Conservation (phyloP, 192 early-diverging fungal genomes). For the Coemansia biformis region DNA sequence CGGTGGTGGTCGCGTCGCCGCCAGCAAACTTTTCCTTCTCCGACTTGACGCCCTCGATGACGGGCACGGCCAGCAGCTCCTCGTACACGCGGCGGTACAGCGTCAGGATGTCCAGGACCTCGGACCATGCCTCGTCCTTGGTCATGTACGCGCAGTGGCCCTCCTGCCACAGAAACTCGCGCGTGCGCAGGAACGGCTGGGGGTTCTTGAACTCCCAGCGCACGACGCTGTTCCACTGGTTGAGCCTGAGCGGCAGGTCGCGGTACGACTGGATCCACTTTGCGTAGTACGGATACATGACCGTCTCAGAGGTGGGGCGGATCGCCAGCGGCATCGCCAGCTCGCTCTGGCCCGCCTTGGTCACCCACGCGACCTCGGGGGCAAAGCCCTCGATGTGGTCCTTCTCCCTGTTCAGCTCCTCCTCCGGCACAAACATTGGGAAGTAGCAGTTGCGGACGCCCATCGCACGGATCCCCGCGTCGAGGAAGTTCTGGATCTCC, state of each 20-base stretch:
- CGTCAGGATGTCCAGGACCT: conserved; percentile 87
- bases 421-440: conserved; percentile 96
- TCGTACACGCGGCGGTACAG: conserved; percentile 96
- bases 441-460: conserved; percentile 98
- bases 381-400: conserved; percentile 99
- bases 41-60: conserved; percentile 94
- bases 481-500: conserved; percentile 92
- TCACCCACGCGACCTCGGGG: conserved; percentile 99
- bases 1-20: conserved; percentile 93
- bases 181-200: conserved; percentile 96
- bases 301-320: conserved; percentile 98
- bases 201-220: conserved; percentile 99
- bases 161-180: conserved; percentile 99
- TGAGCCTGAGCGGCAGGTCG: conserved; percentile 91
- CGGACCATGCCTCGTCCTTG: conserved; percentile 76
- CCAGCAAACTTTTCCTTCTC: conserved; percentile 99
- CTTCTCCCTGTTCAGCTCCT: conserved; percentile 91
- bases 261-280: conserved; percentile 97
- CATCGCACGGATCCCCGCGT: conserved; percentile 77
- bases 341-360: conserved; percentile 86
- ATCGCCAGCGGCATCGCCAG: conserved; percentile 96
- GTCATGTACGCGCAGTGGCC: conserved; percentile 96
- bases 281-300: conserved; percentile 99
- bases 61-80: conserved; percentile 94
- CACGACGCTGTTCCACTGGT: conserved; percentile 99